These are phyloP conservation scores for Nicotiana obtusifolia DNA, from an alignment of 257 asterid species.

Conservation along the genomic window DNA sequence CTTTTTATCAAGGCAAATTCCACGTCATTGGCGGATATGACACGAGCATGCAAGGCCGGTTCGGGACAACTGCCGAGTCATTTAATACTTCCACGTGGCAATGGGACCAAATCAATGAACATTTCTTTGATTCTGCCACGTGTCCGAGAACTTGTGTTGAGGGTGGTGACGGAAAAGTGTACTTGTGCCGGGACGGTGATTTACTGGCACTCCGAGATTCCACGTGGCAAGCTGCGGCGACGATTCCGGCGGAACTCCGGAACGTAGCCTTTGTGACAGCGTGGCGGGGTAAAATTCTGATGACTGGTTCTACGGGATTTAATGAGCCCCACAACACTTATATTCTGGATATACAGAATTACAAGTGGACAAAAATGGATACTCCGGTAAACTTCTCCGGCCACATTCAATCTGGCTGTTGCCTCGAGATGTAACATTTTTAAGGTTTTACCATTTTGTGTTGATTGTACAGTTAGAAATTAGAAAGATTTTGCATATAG, in stretches of 20 bases:
- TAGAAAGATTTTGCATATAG: not conserved
- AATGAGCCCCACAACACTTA: conserved; percentile 31
- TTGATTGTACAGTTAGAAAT: not conserved
- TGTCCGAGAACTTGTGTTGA: conserved; percentile 47
- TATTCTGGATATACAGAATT: conserved; percentile 36
- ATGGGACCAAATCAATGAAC: conserved; percentile 40
- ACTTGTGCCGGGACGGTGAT: conserved; percentile 21
- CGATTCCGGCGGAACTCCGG: conserved; percentile 30
- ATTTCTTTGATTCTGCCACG: conserved; percentile 26
- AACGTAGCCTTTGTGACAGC: conserved; percentile 31
- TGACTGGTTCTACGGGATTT: conserved; percentile 39
- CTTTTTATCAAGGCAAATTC: conserved; percentile 39
- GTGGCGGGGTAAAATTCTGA: conserved; percentile 48
- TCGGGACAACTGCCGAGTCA: conserved; percentile 40
- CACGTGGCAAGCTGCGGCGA: conserved; percentile 32
- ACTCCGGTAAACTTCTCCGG: conserved; percentile 41
- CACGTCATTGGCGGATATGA: conserved; percentile 70
- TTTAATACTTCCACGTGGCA: conserved; percentile 39
- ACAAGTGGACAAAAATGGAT: conserved; percentile 45
- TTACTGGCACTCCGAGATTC: conserved; percentile 24
- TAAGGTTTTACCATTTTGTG: not conserved
- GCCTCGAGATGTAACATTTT: conserved; percentile 40
- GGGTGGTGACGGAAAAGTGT: conserved; percentile 27
- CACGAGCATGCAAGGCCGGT: conserved; percentile 51
- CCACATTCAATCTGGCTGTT: conserved; percentile 69